Evolutionary conservation across 2,329 filamentous ascomycete genomes (phyloP).

Genomic region (Fusarium sp.): DNA sequence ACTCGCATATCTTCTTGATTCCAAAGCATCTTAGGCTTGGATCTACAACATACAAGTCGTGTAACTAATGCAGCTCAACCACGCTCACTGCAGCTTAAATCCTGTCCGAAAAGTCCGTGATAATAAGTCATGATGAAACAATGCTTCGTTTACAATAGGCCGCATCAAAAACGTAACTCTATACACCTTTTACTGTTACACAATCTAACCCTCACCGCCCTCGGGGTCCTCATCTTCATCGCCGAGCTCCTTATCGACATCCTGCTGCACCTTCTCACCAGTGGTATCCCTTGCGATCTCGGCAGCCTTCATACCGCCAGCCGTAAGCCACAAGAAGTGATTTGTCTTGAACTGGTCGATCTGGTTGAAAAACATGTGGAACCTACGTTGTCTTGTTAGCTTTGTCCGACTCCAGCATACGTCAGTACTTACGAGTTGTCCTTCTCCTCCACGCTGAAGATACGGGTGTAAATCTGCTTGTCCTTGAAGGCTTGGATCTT

Average conservation of each 20-base stretch:
- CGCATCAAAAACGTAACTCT: constrained; percentile 13
- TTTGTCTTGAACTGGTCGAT: constrained; percentile 81
- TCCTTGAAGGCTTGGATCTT: constrained; percentile 93
- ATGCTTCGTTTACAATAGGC: constrained; percentile 11
- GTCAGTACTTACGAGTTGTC: constrained; percentile 80
- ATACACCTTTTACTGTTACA: constrained; percentile 17
- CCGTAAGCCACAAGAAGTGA: constrained; percentile 82
- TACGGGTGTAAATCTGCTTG: constrained; percentile 89
- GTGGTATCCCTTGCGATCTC: constrained; percentile 55
- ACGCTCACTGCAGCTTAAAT: neutral
- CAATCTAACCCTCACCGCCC: constrained; percentile 59
- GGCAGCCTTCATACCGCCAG: constrained; percentile 75
- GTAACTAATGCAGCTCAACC: constrained; percentile 8
- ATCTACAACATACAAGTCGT: constrained; percentile 8
- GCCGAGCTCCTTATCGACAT: constrained; percentile 63
- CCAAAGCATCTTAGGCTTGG: constrained; percentile 7
- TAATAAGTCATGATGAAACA: constrained; percentile 10
- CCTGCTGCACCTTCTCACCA: constrained; percentile 58
- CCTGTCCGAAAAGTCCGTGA: constrained; percentile 18
- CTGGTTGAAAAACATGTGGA: constrained; percentile 84
- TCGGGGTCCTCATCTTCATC: constrained; percentile 68
- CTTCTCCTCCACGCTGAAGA: constrained; percentile 90
- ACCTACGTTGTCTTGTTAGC: constrained; percentile 62
- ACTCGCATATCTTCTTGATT: constrained; percentile 1
- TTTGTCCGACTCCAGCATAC: neutral